Evolutionary conservation across 2,329 filamentous ascomycete species (phyloP), one percentile per base, ranked within the genome.

Genomic region (Gaeumannomyces sp.): DNA sequence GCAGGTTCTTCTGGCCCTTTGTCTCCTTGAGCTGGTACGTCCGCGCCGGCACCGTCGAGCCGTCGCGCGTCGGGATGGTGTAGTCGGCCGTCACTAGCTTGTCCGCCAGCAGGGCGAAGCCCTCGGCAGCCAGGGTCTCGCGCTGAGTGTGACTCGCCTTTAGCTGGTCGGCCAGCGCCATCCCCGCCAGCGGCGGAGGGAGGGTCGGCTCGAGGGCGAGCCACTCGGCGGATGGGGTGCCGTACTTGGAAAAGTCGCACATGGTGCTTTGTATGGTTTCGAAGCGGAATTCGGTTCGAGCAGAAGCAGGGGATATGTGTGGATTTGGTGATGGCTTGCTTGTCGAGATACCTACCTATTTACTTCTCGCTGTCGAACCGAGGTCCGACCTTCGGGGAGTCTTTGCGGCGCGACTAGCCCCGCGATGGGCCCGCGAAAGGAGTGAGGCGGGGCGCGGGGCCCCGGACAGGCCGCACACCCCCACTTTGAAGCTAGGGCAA

Each of bases 1-100:
- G 64, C 35, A 65, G 45, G 13, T 58, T 28, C 0, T 83, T 84
- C 3, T 83, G 84, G 4, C 85, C 84, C 25, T 67, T 85, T 84
- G 1, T 14, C 81, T 78, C 0, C 45, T 45, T 33, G 2, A 67
- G 69, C 61, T 67, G 66, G 63, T 71, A 69, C 4, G 64, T 56
- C 8, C 69, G 67, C n/a, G 58, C 65, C 60, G 81, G 78, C 19
- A 70, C 57, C 2, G 60, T 28, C 16, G 61, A 50, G 33, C 69
- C 67, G 60, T 71, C 70, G 29, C 69, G 68, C 14, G 69, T 64
- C 6, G 66, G 68, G 29, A 71, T 66, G 5, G 60, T 65, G 64
- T 76, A 71, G 66, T 82, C 75, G 7, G 70, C 68, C 1, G 75
- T 74, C 0, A 66, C 60, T 19, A 83, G 72, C 60, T 75, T 62